phyloP scores from a whole-genome alignment of 78 protist genomes.

The Emiliania huxleyi region DNA sequence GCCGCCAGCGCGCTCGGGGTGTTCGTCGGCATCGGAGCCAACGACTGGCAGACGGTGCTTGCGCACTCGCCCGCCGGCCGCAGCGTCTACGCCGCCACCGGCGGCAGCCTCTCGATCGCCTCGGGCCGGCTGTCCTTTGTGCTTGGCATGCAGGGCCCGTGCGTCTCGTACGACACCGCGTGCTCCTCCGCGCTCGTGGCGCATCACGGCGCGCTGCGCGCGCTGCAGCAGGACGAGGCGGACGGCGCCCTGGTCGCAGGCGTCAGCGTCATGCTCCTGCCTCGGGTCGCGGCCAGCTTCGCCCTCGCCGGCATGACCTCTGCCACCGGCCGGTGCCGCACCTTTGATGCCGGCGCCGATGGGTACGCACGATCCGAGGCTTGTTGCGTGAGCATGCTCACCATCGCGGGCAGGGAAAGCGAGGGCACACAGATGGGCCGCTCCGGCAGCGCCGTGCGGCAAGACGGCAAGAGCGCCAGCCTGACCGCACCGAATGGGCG shows the following conservation, averaged over 20 bases:
- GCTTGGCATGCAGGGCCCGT: conserved; percentile 77
- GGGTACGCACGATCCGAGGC: conserved; percentile 88
- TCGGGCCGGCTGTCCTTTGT: conserved; percentile 65
- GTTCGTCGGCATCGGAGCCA: background rate
- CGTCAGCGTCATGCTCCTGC: background rate
- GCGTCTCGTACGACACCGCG: conserved; percentile 82
- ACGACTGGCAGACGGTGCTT: background rate
- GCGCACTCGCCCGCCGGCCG: background rate
- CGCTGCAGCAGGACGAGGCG: background rate
- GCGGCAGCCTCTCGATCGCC: background rate
- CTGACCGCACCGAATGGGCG: conserved; percentile 64
- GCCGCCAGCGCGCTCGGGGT: background rate
- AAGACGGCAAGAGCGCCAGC: conserved; percentile 61
- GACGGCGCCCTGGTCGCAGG: background rate
- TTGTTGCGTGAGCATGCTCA: conserved; percentile 51
- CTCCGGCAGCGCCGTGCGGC: conserved; percentile 8
- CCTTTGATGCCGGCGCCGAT: conserved; percentile 76
- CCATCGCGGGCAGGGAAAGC: too few relatives aligned
- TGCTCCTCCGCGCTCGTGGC: conserved; percentile 82
- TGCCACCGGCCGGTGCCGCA: conserved; percentile 61
- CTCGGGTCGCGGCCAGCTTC: background rate
- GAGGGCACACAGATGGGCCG: too few relatives aligned
- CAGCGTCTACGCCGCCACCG: background rate
- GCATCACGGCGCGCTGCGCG: background rate
- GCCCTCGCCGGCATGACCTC: conserved; percentile 52